Percentiles rank a stretch among this genome's conserved stretches.
These are phyloP conservation scores for Phytophthora melonis DNA, from an alignment of 352 stramenopile species.

Conservation along the genomic window DNA sequence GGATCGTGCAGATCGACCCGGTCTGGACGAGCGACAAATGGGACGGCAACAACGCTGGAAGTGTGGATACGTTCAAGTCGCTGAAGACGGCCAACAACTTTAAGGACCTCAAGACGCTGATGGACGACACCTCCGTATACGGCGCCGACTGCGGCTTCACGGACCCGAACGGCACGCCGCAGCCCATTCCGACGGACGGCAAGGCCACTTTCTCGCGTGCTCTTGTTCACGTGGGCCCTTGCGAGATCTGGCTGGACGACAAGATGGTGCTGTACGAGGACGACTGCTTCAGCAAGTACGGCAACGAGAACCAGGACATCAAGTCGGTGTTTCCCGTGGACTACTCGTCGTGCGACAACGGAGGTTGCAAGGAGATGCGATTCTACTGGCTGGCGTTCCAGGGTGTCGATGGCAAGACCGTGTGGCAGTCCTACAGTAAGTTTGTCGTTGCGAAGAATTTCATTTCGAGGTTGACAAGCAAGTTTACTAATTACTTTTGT, in stretches of 20 bases:
- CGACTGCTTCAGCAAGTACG: slow-evolving; percentile 45
- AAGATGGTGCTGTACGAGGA: slow-evolving; percentile 44
- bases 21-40: slow-evolving; percentile 37
- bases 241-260: slow-evolving; percentile 54
- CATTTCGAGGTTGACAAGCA: neutral
- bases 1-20: slow-evolving; percentile 48
- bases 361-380: slow-evolving; percentile 47
- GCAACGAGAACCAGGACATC: slow-evolving; percentile 47
- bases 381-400: slow-evolving; percentile 60
- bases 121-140: slow-evolving; percentile 49
- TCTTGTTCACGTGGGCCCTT: slow-evolving; percentile 43
- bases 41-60: slow-evolving; percentile 46
- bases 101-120: slow-evolving; percentile 42
- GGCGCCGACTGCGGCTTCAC: slow-evolving; percentile 51
- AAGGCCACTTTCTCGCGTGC: slow-evolving; percentile 47
- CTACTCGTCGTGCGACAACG: slow-evolving; percentile 43
- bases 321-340: slow-evolving; percentile 53
- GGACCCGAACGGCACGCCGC: slow-evolving; percentile 38
- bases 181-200: slow-evolving; percentile 46
- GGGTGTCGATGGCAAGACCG: slow-evolving; percentile 43
- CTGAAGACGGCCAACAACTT: slow-evolving; percentile 46
- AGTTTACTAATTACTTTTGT: slow-evolving; percentile 9
- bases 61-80: slow-evolving; percentile 32
- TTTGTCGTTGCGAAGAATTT: slow-evolving; percentile 2
- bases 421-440: slow-evolving; percentile 59